Base-by-base conservation (phyloP, 805 yeast species). In the Naumovozyma baii region DNA sequence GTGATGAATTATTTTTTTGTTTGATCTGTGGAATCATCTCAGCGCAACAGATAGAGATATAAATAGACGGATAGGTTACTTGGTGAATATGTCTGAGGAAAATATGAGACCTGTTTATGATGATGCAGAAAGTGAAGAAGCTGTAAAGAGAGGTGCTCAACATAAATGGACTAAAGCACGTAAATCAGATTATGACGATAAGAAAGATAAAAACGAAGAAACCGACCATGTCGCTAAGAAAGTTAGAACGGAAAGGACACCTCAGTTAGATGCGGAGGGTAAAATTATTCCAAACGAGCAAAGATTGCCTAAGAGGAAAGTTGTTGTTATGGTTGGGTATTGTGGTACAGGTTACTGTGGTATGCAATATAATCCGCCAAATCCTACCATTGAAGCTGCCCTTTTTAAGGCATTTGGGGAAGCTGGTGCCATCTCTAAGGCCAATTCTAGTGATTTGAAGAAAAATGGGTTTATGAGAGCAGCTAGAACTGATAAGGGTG, bases 271-370 rank as follows among this genome's bases (percentile, higher is more conserved):
- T 57, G 82, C 67, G 14, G 62, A 76, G 20, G 90, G 88, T 10
- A 70, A 74, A 26, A 78, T 80, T 2, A 59, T 76, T 31, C 76
- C 70, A 31, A 69, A 67, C 41, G 83, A 76, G 46, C 61, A 61
- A 28, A 71, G 87, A 61, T 50, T 74, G 72, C 95, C 97, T 17
- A 88, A 88, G 70, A 74, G 77, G 52, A 88, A 88, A 57, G 95
- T 86, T 17, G 96, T 95, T 0, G 77, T 83, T 52, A 70, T 85
- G 77, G 70, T 88, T 48, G 96, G 97, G 3, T 88, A 88, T 65
- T 88, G 96, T 59, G 97, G 97, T 32, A 80, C 95, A 1, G 96
- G 96, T 0, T 88, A 88, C 63, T 92, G 84, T 60, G 97, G 97
- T 5, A 85, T 88, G 95, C 97, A 88, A 62, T 66, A 81, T 47